Evolutionary conservation across 140 eudicot genomes (phyloP).

Genomic region (Bidens hawaiensis): DNA sequence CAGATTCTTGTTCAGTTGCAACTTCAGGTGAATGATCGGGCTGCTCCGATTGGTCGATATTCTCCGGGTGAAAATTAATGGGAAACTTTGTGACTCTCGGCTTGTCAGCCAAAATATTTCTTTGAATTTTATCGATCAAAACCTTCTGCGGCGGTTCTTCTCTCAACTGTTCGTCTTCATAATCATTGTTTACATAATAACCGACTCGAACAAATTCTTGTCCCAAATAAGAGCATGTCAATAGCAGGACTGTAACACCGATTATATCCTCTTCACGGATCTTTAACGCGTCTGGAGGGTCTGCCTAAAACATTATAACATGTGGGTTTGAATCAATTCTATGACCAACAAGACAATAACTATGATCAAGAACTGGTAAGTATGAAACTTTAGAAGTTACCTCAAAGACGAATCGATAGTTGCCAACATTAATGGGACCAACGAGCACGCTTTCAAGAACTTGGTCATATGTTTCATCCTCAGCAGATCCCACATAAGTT

Average conservation of each 20-base stretch:
- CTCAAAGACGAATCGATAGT: constrained; percentile 88
- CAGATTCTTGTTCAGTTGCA: constrained; percentile 36
- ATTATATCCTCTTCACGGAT: constrained; percentile 94
- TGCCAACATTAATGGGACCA: constrained; percentile 90
- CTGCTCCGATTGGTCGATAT: constrained; percentile 43
- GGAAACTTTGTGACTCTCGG: constrained; percentile 97
- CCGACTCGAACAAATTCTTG: constrained; percentile 95
- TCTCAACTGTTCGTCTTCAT: constrained; percentile 76
- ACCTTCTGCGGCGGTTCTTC: constrained; percentile 95
- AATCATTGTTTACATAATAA: constrained; percentile 88
- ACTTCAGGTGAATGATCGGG: constrained; percentile 30
- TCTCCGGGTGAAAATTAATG: constrained; percentile 78
- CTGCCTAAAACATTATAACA: constrained; percentile 50
- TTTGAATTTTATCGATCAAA: constrained; percentile 73
- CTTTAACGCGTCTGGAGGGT: constrained; percentile 88
- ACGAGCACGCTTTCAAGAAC: constrained; percentile 84
- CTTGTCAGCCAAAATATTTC: constrained; percentile 78
- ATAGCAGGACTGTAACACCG: constrained; percentile 92
- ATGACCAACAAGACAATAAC: neutral
- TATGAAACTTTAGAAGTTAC: constrained; percentile 23
- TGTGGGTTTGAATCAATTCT: neutral
- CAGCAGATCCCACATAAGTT: constrained; percentile 89
- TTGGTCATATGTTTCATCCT: constrained; percentile 87
- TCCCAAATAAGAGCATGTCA: constrained; percentile 92
- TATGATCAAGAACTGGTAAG: neutral